phyloP scores from a whole-genome alignment of 768 basidiomycete species.

The Pulveroboletus sp. region DNA sequence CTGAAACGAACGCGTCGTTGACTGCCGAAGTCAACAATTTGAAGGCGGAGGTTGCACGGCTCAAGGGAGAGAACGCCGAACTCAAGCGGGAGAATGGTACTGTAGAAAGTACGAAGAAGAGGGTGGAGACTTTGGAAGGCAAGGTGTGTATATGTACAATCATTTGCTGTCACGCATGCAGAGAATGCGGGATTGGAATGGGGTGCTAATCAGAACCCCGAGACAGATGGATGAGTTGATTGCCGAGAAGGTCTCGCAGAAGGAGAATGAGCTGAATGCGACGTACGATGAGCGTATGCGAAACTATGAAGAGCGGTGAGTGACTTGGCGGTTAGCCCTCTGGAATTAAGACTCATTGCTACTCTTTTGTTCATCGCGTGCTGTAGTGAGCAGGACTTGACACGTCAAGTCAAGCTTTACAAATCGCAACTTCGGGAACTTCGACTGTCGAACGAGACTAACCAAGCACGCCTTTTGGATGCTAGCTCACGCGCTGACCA shows the following conservation, averaged over 20 bases:
- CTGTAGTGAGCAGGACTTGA: slow-evolving; percentile 84
- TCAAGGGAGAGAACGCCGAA: slow-evolving; percentile 81
- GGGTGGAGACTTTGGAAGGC: slow-evolving; percentile 76
- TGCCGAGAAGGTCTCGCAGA: slow-evolving; percentile 82
- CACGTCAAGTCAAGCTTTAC: slow-evolving; percentile 85
- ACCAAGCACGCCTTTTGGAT: slow-evolving; percentile 88
- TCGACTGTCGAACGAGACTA: slow-evolving; percentile 87
- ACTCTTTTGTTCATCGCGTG: background rate
- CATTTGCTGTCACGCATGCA: background rate
- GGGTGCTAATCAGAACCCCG: background rate
- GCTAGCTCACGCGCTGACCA: slow-evolving; percentile 93
- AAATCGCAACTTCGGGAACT: slow-evolving; percentile 89
- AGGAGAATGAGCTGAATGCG: slow-evolving; percentile 95
- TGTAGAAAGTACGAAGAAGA: slow-evolving; percentile 71
- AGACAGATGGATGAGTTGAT: slow-evolving; percentile 94
- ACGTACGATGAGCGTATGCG: slow-evolving; percentile 94
- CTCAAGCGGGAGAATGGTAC: slow-evolving; percentile 68
- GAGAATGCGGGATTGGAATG: background rate
- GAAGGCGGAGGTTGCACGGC: slow-evolving; percentile 66
- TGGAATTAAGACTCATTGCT: background rate
- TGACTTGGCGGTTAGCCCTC: background rate
- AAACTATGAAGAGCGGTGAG: slow-evolving; percentile 94
- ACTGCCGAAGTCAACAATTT: slow-evolving; percentile 72
- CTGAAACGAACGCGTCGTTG: slow-evolving; percentile 28
- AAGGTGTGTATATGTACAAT: slow-evolving; percentile 49